These are phyloP conservation scores for Leucaena leucocephala DNA, from an alignment of 306 rosid species.

Conservation along the genomic window DNA sequence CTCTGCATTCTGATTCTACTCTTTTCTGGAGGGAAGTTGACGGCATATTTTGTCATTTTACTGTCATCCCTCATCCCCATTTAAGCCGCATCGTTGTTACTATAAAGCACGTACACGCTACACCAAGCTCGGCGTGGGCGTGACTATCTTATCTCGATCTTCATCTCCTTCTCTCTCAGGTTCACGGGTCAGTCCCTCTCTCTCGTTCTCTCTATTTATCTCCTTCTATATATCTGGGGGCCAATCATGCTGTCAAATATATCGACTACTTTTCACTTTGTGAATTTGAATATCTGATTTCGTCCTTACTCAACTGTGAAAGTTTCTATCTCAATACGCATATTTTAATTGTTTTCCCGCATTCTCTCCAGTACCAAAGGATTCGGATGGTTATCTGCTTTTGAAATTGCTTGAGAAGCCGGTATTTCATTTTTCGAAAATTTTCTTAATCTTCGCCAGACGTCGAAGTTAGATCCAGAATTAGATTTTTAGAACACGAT, in stretches of 20 bases:
- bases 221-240: background rate
- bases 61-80: background rate
- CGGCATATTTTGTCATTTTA: background rate
- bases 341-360: background rate
- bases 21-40: background rate
- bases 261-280: background rate
- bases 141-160: background rate
- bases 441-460: background rate
- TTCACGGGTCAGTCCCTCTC: constrained; percentile 5
- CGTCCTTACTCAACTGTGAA: background rate
- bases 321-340: background rate
- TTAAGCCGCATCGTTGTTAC: background rate
- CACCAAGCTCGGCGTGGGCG: background rate
- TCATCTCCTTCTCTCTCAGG: background rate
- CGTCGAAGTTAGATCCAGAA: background rate
- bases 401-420: background rate
- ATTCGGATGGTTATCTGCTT: background rate
- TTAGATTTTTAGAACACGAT: background rate
- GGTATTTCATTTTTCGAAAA: background rate
- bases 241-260: background rate
- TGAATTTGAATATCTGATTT: background rate
- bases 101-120: background rate
- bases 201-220: background rate
- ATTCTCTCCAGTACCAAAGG: background rate
- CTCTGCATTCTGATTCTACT: background rate